Percentiles rank a stretch among this genome's conserved stretches.
Evolutionary conservation across 495 filamentous ascomycete species (phyloP).

Genomic region (Daldinia concentrica): DNA sequence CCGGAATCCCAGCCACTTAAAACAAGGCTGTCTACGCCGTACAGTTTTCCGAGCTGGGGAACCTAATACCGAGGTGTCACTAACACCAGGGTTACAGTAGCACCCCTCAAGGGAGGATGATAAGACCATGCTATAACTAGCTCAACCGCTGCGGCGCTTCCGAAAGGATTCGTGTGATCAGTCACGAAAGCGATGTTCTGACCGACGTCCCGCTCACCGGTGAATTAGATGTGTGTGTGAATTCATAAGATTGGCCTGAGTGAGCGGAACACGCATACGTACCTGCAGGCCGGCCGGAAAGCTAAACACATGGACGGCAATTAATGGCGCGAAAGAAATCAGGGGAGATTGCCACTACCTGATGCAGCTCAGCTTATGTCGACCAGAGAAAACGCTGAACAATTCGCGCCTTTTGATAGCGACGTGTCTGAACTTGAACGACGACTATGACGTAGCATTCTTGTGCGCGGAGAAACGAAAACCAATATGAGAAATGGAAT

Average conservation of each 20-base stretch:
- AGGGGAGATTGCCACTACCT: conserved; percentile 27
- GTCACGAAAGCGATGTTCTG: conserved; percentile 29
- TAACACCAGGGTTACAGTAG: conserved; percentile 32
- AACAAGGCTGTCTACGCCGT: conserved; percentile 30
- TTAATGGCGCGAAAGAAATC: conserved; percentile 36
- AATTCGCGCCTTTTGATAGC: neutral
- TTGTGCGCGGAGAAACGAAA: neutral
- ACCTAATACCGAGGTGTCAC: conserved; percentile 22
- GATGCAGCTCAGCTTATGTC: conserved; percentile 35
- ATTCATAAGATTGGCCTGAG: conserved; percentile 33
- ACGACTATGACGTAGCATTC: neutral
- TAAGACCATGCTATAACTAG: conserved; percentile 29
- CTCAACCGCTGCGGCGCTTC: conserved; percentile 30
- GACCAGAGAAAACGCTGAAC: conserved; percentile 8
- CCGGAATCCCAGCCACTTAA: conserved; percentile 23
- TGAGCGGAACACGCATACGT: conserved; percentile 31
- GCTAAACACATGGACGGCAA: conserved; percentile 35
- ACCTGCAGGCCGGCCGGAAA: conserved; percentile 37
- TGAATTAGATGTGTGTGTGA: conserved; percentile 33
- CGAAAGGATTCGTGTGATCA: conserved; percentile 42
- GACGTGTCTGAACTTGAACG: conserved; percentile 1
- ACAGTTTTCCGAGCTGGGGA: conserved; percentile 11
- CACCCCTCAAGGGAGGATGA: conserved; percentile 16
- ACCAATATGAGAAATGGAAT: neutral
- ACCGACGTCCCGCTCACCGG: conserved; percentile 41